Evolutionary conservation across 2,329 filamentous ascomycete species (phyloP), one percentile per base, ranked within the genome.

Genomic region (Diplodia seriata): DNA sequence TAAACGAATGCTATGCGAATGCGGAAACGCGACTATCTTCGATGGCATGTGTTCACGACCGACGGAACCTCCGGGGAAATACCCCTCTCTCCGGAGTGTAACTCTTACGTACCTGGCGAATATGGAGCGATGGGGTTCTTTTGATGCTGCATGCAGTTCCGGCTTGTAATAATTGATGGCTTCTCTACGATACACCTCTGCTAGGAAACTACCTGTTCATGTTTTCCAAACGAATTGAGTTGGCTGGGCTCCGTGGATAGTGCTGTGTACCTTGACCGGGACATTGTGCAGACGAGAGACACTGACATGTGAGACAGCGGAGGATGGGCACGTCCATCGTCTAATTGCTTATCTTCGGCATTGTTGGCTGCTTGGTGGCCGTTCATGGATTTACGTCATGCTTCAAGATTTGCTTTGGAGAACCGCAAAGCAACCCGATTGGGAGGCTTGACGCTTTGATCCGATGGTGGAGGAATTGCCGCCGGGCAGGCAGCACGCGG

Each of bases 121-220:
- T 55, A 63, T 68, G 66, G 66, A 68, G 66, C 66, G 66, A 68
- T 26, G 47, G 66, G 66, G 51, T 65, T 65, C 53, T 68, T 47
- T 68, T 68, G 50, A 65, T 68, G 59, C 59, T 68, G 61, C 67
- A 63, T 68, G 59, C 50, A 56, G 67, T 68, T 57, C 59, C 50
- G 57, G 51, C 61, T 65, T 68, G 59, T 68, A 68, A 65, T 68
- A 68, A 68, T 68, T 65, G 50, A 68, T 68, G 67, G 56, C 56
- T 68, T 65, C 55, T 59, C 64, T 63, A 63, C 59, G 59, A 63
- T 63, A 63, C 59, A 63, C 59, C 59, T 23, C 59, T 63, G 59
- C 59, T 63, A 63, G 59, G 59, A 63, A 63, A 63, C 59, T 63
- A 63, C 59, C 59, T 63, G 59, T 63, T 67, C 62, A 65, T 65